Base-by-base conservation (phyloP, 2,329 filamentous ascomycete genomes). In the Aureobasidium lini region DNA sequence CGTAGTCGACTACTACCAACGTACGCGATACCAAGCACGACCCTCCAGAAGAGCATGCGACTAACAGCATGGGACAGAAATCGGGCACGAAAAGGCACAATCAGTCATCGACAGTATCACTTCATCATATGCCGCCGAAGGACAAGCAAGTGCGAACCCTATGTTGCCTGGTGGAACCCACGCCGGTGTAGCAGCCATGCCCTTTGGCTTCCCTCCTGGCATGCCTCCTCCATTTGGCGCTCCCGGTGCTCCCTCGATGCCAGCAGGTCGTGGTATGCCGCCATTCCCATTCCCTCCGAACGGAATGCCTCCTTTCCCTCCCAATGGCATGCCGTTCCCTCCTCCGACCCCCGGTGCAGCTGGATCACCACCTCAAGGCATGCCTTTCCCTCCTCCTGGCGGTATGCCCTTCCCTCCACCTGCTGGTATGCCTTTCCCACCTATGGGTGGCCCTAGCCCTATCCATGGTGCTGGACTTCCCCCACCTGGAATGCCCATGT, bases 31-130 rank as follows among this genome's bases (percentile, higher is more conserved):
- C 29, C 6, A 34, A 9, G 16, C 16, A 6, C 5, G 36, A 32
- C 16, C 34, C n/a, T 28, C 4, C 28, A 37, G 5, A n/a, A 57
- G 56, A 50, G 42, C n/a, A 43, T 48, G 59, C 57, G 34, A 56
- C 50, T 60, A 15, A 60, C 59, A 34, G 42, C 8, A 31, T 18
- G 47, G 29, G 8, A 7, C 70, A 93, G 90, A 97, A 79, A 97
- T 99, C 73, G 94, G 93, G 49, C 93, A 96, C 75, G 94, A 97
- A 77, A 96, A 97, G 78, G 93, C 94, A 61, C 94, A 99, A 76
- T 94, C 89, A 52, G 94, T 99, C 67, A 99, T 99, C 72, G 94
- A 99, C 78, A 93, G 88, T 67, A 99, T 99, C 75, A 97, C 94
- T 43, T 90, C 86, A 44, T 96, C 92, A 40, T 97, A 99, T 77